A percentile compares a stretch with the other conserved stretches of the same genome.
Evolutionary conservation across 805 yeast species (phyloP).

Genomic region (Pichia nakasei): DNA sequence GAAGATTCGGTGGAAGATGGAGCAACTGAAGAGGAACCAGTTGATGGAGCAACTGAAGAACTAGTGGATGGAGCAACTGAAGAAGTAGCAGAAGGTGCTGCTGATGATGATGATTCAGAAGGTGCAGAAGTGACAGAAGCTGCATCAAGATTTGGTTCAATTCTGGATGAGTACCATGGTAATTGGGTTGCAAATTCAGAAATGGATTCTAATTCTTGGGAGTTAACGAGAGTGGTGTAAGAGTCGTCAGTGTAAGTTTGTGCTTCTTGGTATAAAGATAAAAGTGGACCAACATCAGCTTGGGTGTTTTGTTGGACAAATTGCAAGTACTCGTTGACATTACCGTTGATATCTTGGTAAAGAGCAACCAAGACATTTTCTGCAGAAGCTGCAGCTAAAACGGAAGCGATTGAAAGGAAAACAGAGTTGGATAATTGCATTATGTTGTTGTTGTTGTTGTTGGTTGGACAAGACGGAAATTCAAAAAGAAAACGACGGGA

Average conservation of each 20-base stretch:
- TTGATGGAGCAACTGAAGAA: background rate
- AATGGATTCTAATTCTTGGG: slow-evolving; percentile 12
- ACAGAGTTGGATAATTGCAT: slow-evolving; percentile 19
- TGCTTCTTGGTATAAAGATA: slow-evolving; percentile 26
- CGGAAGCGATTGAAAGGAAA: slow-evolving; percentile 16
- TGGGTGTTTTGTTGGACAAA: slow-evolving; percentile 24
- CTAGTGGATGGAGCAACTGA: slow-evolving; percentile 8
- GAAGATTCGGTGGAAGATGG: slow-evolving; percentile 2
- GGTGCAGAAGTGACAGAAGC: slow-evolving; percentile 10
- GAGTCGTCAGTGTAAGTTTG: slow-evolving; percentile 35
- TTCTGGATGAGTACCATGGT: slow-evolving; percentile 29
- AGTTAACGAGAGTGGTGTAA: slow-evolving; percentile 33
- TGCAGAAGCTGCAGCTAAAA: slow-evolving; percentile 17
- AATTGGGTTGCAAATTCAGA: slow-evolving; percentile 24
- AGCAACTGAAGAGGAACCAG: slow-evolving; percentile 3
- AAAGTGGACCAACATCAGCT: slow-evolving; percentile 23
- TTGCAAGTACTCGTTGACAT: slow-evolving; percentile 27
- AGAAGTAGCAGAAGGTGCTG: slow-evolving; percentile 8
- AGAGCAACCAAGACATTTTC: slow-evolving; percentile 29
- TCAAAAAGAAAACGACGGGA: too few species aligned
- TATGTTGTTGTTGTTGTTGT: slow-evolving; percentile 1
- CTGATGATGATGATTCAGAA: slow-evolving; percentile 8
- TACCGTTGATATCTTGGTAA: slow-evolving; percentile 27
- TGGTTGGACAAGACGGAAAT: too few species aligned
- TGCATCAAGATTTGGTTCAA: slow-evolving; percentile 15